These are phyloP conservation scores for Saccharomycopsis sp. DNA, from an alignment of 805 yeast genomes.

Conservation along the genomic window DNA sequence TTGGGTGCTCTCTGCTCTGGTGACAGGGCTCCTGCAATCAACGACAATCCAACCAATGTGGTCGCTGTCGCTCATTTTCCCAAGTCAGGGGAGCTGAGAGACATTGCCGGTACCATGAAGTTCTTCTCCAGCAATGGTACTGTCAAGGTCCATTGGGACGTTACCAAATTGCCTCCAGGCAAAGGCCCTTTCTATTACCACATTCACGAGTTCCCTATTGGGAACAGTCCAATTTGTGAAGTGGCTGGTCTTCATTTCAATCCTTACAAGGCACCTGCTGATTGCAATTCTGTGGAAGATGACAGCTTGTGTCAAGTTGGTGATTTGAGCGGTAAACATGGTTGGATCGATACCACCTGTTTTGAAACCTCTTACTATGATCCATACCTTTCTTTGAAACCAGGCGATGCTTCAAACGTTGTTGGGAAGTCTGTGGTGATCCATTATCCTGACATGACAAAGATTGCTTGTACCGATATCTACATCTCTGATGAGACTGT, in stretches of 20 bases:
- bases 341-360: constrained; percentile 61
- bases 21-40: constrained; percentile 41
- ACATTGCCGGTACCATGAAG: constrained; percentile 44
- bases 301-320: constrained; percentile 62
- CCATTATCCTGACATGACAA: constrained; percentile 46
- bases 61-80: constrained; percentile 53
- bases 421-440: constrained; percentile 49
- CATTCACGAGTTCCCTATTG: constrained; percentile 51
- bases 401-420: constrained; percentile 45
- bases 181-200: constrained; percentile 68
- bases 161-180: constrained; percentile 56
- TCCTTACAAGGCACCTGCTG: constrained; percentile 48
- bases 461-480: constrained; percentile 57
- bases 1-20: constrained; percentile 24
- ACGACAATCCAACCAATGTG: constrained; percentile 40
- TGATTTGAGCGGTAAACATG: constrained; percentile 72
- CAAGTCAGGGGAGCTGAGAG: constrained; percentile 32
- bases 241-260: constrained; percentile 51
- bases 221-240: constrained; percentile 43
- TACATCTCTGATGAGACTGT: constrained; percentile 25
- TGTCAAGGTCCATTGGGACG: constrained; percentile 59
- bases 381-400: constrained; percentile 55
- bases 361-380: constrained; percentile 56
- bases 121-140: constrained; percentile 51
- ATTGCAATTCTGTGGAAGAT: constrained; percentile 41